Evolutionary conservation across 352 stramenopile species (phyloP).

Genomic region (Phytophthora constricta): DNA sequence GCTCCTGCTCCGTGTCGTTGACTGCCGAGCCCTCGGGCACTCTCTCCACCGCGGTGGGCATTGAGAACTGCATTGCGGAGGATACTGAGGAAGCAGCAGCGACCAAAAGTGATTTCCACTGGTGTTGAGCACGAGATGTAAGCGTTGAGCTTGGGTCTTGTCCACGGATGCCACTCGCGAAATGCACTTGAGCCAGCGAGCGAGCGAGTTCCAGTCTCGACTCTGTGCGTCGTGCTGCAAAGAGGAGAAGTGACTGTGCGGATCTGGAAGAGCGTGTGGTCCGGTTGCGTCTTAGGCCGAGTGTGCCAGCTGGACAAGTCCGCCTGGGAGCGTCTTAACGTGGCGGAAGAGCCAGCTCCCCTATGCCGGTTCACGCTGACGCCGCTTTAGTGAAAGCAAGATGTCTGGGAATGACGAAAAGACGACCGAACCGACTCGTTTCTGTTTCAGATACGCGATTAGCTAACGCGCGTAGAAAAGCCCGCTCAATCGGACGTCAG

Average conservation of each 20-base stretch:
- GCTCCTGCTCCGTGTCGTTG: constrained; percentile 54
- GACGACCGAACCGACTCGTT: no score
- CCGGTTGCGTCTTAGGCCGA: neutral
- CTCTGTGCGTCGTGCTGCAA: constrained; percentile 27
- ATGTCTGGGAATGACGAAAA: neutral
- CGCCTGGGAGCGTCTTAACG: no score
- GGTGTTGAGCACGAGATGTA: constrained; percentile 31
- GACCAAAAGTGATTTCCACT: neutral
- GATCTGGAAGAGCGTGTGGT: constrained; percentile 27
- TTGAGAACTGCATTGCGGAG: constrained; percentile 43
- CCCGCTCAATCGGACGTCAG: neutral
- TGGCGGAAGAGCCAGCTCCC: no score
- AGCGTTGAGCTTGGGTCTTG: no score
- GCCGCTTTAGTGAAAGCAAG: neutral
- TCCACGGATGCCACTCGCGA: neutral
- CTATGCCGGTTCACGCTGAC: no score
- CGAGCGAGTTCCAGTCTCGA: neutral
- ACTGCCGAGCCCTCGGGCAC: constrained; percentile 50
- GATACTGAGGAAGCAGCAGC: neutral
- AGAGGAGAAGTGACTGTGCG: constrained; percentile 25
- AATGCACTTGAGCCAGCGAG: neutral
- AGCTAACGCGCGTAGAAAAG: neutral
- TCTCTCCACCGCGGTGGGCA: constrained; percentile 57
- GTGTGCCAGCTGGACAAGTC: no score
- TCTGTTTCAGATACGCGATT: no score